Conservation (phyloP, 805 yeast species). For the Metschnikowia lunata region DNA sequence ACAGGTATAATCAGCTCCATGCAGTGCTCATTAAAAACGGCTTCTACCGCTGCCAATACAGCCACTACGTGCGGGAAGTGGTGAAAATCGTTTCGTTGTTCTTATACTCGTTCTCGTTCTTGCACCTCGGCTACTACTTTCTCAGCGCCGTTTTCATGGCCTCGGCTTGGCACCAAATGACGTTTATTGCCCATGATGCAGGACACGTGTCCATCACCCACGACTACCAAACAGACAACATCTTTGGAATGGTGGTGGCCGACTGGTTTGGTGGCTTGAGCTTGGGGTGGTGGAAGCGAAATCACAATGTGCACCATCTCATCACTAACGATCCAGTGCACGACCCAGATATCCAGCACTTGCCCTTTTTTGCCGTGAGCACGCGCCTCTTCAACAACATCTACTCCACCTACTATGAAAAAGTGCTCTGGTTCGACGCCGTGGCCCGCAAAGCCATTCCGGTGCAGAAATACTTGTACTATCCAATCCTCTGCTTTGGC, state of each 20-base stretch:
- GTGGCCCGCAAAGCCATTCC: conserved; percentile 56
- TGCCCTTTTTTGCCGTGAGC: conserved; percentile 87
- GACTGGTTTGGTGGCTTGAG: conserved; percentile 85
- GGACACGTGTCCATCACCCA: conserved; percentile 85
- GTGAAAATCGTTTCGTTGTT: conserved; percentile 56
- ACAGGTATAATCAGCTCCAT: conserved; percentile 60
- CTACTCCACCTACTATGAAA: conserved; percentile 77
- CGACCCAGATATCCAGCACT: conserved; percentile 91
- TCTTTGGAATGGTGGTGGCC: conserved; percentile 69
- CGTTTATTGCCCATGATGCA: conserved; percentile 86
- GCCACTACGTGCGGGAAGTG: conserved; percentile 67
- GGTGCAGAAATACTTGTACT: conserved; percentile 66
- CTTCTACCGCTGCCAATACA: conserved; percentile 67
- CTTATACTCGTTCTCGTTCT: conserved; percentile 45
- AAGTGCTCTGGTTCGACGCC: conserved; percentile 61
- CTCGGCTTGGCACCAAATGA: conserved; percentile 82
- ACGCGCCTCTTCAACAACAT: conserved; percentile 62
- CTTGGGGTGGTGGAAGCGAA: conserved; percentile 92
- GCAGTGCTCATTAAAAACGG: conserved; percentile 50
- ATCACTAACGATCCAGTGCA: conserved; percentile 91
- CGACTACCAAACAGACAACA: conserved; percentile 68
- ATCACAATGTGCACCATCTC: conserved; percentile 89
- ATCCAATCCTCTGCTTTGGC: conserved; percentile 77
- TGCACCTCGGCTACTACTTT: conserved; percentile 42
- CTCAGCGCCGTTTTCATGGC: conserved; percentile 67